Conservation (phyloP, 2,329 filamentous ascomycete genomes). For the Beauveria pseudobassiana region DNA sequence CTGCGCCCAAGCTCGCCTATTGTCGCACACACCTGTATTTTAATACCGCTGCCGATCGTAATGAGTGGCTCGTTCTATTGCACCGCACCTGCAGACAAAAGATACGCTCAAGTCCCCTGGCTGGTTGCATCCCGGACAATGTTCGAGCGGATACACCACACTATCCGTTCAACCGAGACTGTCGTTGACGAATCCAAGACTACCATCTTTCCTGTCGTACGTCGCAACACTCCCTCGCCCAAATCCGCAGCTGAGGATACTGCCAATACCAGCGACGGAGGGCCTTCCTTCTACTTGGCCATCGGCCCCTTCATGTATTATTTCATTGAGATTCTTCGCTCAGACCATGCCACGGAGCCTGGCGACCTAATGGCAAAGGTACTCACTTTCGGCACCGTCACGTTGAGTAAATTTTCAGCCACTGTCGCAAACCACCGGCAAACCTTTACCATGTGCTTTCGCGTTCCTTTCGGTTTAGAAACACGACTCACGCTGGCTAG, state of each 20-base stretch:
- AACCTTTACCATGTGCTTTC: slow-evolving; percentile 47
- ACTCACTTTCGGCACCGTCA: slow-evolving; percentile 45
- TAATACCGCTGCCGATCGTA: slow-evolving; percentile 38
- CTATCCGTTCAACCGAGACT: slow-evolving; percentile 39
- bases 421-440: slow-evolving; percentile 46
- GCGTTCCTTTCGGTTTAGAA: slow-evolving; percentile 36
- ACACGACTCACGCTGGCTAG: slow-evolving; percentile 45
- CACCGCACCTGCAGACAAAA: slow-evolving; percentile 34
- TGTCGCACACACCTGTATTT: slow-evolving; percentile 43
- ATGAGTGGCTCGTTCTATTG: slow-evolving; percentile 42
- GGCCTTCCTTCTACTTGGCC: slow-evolving; percentile 46
- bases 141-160: slow-evolving; percentile 39
- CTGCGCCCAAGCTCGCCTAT: slow-evolving; percentile 36
- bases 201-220: slow-evolving; percentile 45
- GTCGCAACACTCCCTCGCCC: slow-evolving; percentile 33
- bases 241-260: slow-evolving; percentile 36
- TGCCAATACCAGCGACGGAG: slow-evolving; percentile 39
- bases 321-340: slow-evolving; percentile 42
- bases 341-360: slow-evolving; percentile 32
- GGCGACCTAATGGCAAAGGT: slow-evolving; percentile 42
- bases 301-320: slow-evolving; percentile 47
- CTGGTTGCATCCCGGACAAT: slow-evolving; percentile 36
- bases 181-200: slow-evolving; percentile 22
- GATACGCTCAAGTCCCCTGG: slow-evolving; percentile 26
- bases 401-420: slow-evolving; percentile 42